Conservation (phyloP, 306 rosid species). For the Arachis hypogaea region DNA sequence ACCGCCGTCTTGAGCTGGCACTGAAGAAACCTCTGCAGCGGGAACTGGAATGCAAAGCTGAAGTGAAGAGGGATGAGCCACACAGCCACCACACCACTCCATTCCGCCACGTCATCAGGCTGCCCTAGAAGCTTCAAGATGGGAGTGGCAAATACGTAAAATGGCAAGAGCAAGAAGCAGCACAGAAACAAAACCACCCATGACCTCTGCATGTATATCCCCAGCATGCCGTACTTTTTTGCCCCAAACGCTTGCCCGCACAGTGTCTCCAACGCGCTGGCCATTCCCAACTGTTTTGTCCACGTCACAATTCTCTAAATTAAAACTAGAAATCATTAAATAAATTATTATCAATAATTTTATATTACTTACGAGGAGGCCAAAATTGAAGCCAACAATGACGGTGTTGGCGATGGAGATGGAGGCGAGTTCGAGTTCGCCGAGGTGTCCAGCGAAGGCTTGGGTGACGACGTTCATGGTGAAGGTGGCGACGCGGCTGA, state of each 20-base stretch:
- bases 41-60: slow-evolving; percentile 81
- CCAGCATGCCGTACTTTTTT: slow-evolving; percentile 60
- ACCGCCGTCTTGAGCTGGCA: slow-evolving; percentile 59
- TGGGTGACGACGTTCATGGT: slow-evolving; percentile 78
- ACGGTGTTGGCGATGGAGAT: slow-evolving; percentile 71
- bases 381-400: slow-evolving; percentile 75
- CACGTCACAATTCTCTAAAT: no score
- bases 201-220: slow-evolving; percentile 70
- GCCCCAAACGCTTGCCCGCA: slow-evolving; percentile 89
- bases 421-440: slow-evolving; percentile 69
- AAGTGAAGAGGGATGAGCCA: slow-evolving; percentile 82
- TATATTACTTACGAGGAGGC: slow-evolving; percentile 58
- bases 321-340: no score
- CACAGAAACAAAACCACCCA: slow-evolving; percentile 65
- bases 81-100: slow-evolving; percentile 58
- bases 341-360: no score
- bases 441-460: slow-evolving; percentile 84
- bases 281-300: slow-evolving; percentile 67
- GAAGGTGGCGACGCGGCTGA: slow-evolving; percentile 63
- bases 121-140: slow-evolving; percentile 61
- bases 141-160: slow-evolving; percentile 61
- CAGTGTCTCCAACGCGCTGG: slow-evolving; percentile 79
- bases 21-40: slow-evolving; percentile 72
- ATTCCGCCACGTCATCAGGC: slow-evolving; percentile 63
- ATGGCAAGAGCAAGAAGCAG: slow-evolving; percentile 54